phyloP scores from a whole-genome alignment of 352 stramenopile genomes.

The Pythium sp. region DNA sequence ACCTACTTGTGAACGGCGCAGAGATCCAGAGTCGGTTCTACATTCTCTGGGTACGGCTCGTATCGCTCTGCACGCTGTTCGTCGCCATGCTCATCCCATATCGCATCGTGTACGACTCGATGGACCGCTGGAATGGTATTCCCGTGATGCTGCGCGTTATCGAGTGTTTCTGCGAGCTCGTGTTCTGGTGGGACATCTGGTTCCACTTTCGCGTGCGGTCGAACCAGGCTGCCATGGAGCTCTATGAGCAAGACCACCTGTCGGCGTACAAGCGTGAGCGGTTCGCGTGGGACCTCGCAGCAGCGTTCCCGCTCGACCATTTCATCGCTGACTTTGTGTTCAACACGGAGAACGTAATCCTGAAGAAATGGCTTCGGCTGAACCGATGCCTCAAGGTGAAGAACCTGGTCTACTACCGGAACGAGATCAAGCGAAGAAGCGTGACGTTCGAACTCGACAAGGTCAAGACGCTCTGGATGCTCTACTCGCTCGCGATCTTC shows the following conservation, averaged over 20 bases:
- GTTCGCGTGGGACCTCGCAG: conserved; percentile 34
- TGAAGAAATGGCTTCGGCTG: conserved; percentile 38
- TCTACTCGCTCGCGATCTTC: conserved; percentile 61
- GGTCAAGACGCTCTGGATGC: conserved; percentile 48
- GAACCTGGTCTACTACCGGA: conserved; percentile 56
- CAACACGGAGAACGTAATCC: neutral
- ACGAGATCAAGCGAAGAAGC: conserved; percentile 58
- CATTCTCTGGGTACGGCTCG: conserved; percentile 48
- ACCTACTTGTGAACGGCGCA: conserved; percentile 28
- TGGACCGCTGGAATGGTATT: conserved; percentile 41
- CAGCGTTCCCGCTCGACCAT: conserved; percentile 52
- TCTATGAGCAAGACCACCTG: conserved; percentile 61
- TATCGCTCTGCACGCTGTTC: conserved; percentile 47
- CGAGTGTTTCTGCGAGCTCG: conserved; percentile 42
- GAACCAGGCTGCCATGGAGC: conserved; percentile 50
- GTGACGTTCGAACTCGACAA: conserved; percentile 58
- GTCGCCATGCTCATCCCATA: conserved; percentile 48
- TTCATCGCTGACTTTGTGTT: conserved; percentile 28
- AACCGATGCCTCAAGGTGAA: conserved; percentile 56
- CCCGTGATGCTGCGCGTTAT: conserved; percentile 29
- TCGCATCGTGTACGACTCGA: conserved; percentile 50
- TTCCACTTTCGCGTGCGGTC: conserved; percentile 55
- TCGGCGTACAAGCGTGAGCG: conserved; percentile 53
- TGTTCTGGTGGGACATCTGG: conserved; percentile 56
- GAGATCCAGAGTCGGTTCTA: conserved; percentile 63